Conservation (phyloP, 805 yeast genomes). For the Suhomyces emberorum region DNA sequence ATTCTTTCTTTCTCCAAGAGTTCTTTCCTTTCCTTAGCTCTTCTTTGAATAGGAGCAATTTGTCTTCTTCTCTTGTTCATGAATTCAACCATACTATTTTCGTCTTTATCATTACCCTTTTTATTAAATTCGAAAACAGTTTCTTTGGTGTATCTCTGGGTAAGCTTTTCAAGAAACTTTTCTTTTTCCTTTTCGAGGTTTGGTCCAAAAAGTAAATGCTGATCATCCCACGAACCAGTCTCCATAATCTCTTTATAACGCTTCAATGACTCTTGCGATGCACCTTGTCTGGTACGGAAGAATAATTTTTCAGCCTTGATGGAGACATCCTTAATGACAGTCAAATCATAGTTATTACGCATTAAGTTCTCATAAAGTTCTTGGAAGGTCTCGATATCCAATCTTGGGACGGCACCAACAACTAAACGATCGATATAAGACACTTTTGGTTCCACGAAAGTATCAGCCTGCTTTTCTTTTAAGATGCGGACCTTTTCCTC, state of each 20-base stretch:
- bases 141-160: constrained; percentile 70
- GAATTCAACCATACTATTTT: constrained; percentile 68
- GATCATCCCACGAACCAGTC: constrained; percentile 81
- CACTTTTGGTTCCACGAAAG: constrained; percentile 52
- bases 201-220: constrained; percentile 73
- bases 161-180: constrained; percentile 65
- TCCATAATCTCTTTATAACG: constrained; percentile 74
- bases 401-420: constrained; percentile 78
- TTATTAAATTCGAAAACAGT: constrained; percentile 88
- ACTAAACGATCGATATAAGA: constrained; percentile 75
- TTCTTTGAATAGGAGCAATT: constrained; percentile 81
- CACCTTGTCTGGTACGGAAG: constrained; percentile 78
- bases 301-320: constrained; percentile 85
- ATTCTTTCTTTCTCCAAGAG: constrained; percentile 67
- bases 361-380: constrained; percentile 68
- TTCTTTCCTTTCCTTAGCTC: constrained; percentile 67
- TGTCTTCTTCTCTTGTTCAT: constrained; percentile 87
- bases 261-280: constrained; percentile 81
- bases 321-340: constrained; percentile 65
- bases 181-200: constrained; percentile 73
- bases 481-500: constrained; percentile 57
- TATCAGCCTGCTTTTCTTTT: constrained; percentile 42
- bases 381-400: constrained; percentile 61
- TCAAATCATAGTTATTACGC: constrained; percentile 63
- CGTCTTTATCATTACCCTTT: constrained; percentile 44